Evolutionary conservation across 768 basidiomycete species (phyloP), one percentile per base, ranked within the genome.

Genomic region (Termitomyces sp.): DNA sequence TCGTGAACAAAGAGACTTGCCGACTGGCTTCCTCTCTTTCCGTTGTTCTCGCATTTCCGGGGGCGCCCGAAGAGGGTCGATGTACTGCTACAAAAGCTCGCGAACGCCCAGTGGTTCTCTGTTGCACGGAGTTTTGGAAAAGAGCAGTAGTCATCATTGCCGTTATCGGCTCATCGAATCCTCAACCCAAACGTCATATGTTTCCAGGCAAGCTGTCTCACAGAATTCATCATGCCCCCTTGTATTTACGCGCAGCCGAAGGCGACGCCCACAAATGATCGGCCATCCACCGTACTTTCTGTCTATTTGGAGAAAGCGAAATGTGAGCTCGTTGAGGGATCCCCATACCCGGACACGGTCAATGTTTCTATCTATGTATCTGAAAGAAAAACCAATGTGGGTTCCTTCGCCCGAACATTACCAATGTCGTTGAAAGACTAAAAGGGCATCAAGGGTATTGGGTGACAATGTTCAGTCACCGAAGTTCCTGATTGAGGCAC

Each of bases 101-200:
- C 80, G 18, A 70, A 63, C 0, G 77, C 76, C 3, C 67, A 72
- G 45, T 90, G 84, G 84, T 77, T 86, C 1, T 74, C 88, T 2
- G 80, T 82, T 16, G 88, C 90, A 82, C 74, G 0, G 88, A 90
- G 0, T 92, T 86, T 70, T 83, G 80, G 62, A 91, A 92, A 69
- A 74, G 89, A 44, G n/a, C n/a, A n/a, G n/a, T n/a, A n/a, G n/a
- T n/a, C n/a, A n/a, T 90, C 90, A 0, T 79, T 88, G 7, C 35
- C 30, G 13, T 36, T 24, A 26, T 20, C 40, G 11, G 41, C 30
- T 46, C 8, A 11, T 35, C 16, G 1, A 28, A 14, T n/a, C 41
- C 3, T 11, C 26, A 43, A 20, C 6, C n/a, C 8, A 18, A 43
- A 43, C 18, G 26, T 26, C 11, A 6, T 18, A 5, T 41, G 22